Percentiles rank a stretch among this genome's conserved stretches.
These are phyloP conservation scores for Globisporangium perplexum DNA, from an alignment of 352 stramenopile species.

Conservation along the genomic window DNA sequence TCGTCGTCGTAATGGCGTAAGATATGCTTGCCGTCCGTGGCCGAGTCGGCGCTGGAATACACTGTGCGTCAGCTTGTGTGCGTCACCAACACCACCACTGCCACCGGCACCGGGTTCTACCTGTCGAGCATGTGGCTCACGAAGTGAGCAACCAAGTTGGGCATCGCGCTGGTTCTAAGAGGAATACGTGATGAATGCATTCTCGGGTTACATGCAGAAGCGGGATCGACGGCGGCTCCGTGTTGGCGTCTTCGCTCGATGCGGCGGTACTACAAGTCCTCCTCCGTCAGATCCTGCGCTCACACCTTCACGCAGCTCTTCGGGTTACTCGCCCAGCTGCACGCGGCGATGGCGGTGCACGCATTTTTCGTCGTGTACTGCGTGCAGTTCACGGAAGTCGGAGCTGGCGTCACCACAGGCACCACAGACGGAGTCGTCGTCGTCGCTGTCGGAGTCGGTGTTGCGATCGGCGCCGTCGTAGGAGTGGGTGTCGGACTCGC, in stretches of 20 bases:
- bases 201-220: not conserved
- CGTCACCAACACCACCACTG: too few species aligned
- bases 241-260: not conserved
- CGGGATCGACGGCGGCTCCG: not conserved
- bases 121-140: too few species aligned
- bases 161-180: too few species aligned
- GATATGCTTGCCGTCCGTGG: not conserved
- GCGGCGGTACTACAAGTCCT: not conserved
- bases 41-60: not conserved
- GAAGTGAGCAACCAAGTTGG: too few species aligned
- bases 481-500: not conserved
- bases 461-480: not conserved
- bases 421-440: not conserved
- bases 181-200: not conserved
- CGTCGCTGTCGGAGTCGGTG: not conserved
- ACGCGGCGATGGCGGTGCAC: not conserved
- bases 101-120: too few species aligned
- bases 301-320: not conserved
- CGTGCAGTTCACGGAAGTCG: not conserved
- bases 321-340: not conserved
- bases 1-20: not conserved
- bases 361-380: not conserved
- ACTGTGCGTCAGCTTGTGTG: not conserved
- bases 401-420: not conserved
- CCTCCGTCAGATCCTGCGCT: not conserved